Conservation (phyloP, 2,329 filamentous ascomycete species). For the Aspergillus luchuensis region DNA sequence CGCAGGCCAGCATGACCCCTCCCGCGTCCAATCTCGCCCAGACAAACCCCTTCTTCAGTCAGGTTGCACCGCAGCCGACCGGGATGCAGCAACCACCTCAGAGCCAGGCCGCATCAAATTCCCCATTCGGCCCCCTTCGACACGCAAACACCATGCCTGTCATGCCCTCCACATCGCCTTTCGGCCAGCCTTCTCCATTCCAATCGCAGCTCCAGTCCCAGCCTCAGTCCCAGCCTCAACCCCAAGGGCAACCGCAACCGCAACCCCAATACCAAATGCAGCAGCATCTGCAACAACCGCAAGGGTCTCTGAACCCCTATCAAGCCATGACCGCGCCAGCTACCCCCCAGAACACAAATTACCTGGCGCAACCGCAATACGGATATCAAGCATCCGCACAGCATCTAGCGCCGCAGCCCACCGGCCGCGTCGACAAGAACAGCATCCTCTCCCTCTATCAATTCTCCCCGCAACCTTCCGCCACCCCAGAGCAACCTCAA, state of each 20-base stretch:
- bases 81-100: conserved; percentile 23
- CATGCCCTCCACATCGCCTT: conserved; percentile 35
- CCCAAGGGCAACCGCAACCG: conserved; percentile 27
- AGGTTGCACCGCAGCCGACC: conserved; percentile 26
- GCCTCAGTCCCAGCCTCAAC: conserved; percentile 24
- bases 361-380: conserved; percentile 30
- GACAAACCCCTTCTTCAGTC: conserved; percentile 41
- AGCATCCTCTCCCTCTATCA: conserved; percentile 52
- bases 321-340: conserved; percentile 31
- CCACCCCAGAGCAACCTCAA: conserved; percentile 38
- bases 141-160: conserved; percentile 46
- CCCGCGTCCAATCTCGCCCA: conserved; percentile 29
- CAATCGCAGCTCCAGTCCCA: conserved; percentile 31
- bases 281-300: conserved; percentile 13
- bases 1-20: conserved; percentile 28
- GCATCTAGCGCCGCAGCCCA: conserved; percentile 43
- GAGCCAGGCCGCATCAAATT: conserved; percentile 18
- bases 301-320: conserved; percentile 38
- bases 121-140: conserved; percentile 27
- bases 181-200: conserved; percentile 30
- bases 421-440: conserved; percentile 49
- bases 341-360: conserved; percentile 28
- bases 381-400: conserved; percentile 26
- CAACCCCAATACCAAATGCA: conserved; percentile 21
- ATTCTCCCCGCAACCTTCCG: conserved; percentile 41